Percentiles rank a stretch among this genome's conserved stretches.
Evolutionary conservation across 129 eudicot genomes (phyloP).

Genomic region (Pseudognaphalium luteoalbum): DNA sequence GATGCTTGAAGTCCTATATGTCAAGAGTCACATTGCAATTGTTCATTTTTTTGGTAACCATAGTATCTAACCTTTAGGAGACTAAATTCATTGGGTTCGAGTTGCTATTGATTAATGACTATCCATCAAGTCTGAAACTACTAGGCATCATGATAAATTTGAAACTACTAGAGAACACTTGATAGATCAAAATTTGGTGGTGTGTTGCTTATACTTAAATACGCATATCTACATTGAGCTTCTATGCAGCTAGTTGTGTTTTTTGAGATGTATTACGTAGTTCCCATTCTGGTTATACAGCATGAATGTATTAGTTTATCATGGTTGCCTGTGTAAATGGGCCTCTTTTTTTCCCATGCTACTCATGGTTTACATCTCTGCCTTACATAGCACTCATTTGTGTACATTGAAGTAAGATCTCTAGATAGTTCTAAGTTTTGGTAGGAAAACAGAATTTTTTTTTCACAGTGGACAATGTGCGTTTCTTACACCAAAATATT

Average conservation of each 20-base stretch:
- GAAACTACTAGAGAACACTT: neutral
- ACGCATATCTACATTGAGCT: neutral
- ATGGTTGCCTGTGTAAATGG: neutral
- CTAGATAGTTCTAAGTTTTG: constrained; percentile 16
- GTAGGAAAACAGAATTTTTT: neutral
- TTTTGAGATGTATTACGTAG: neutral
- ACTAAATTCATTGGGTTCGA: neutral
- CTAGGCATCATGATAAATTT: neutral
- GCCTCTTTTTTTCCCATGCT: neutral
- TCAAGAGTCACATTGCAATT: constrained; percentile 10
- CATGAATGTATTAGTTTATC: neutral
- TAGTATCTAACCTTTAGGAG: neutral
- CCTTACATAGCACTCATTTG: neutral
- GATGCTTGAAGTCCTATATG: neutral
- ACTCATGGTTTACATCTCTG: neutral
- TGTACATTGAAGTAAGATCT: constrained; percentile 14
- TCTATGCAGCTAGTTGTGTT: neutral
- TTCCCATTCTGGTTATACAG: neutral
- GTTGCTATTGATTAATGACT: neutral
- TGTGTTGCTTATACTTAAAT: neutral
- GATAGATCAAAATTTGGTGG: neutral
- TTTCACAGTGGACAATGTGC: neutral
- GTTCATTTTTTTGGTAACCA: neutral
- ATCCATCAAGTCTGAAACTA: neutral
- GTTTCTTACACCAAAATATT: neutral